These are phyloP conservation scores for Microcyclospora pomicola DNA, from an alignment of 2,329 filamentous ascomycete species.

Conservation along the genomic window DNA sequence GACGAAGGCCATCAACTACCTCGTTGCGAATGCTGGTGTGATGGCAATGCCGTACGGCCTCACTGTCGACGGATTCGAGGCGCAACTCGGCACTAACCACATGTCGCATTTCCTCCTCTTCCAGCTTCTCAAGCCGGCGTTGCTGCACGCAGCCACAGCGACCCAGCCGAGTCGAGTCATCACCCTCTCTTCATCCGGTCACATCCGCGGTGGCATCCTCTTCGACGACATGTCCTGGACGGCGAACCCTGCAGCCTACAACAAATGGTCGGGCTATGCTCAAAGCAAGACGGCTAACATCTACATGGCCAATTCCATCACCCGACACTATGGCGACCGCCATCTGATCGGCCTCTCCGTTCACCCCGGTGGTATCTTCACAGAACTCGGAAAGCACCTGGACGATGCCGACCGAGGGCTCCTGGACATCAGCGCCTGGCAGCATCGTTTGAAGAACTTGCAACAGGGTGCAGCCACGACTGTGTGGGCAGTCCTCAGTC, in stretches of 20 bases:
- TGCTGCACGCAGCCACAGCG: constrained; percentile 25
- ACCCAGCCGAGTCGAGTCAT: constrained; percentile 32
- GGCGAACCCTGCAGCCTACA: constrained; percentile 4
- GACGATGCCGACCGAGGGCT: constrained; percentile 2
- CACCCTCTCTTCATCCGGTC: constrained; percentile 20
- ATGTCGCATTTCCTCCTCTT: constrained; percentile 42
- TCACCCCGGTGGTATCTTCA: constrained; percentile 33
- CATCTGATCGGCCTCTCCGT: constrained; percentile 33
- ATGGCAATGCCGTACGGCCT: constrained; percentile 15
- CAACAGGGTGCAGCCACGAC: constrained; percentile 38
- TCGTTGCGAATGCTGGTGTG: constrained; percentile 10
- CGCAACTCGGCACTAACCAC: constrained; percentile 41
- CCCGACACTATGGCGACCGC: constrained; percentile 32
- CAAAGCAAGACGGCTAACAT: constrained; percentile 41
- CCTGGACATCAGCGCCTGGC: neutral
- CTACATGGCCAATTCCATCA: constrained; percentile 38
- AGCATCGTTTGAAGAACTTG: constrained; percentile 6
- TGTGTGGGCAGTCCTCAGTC: constrained; percentile 31
- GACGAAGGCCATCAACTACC: constrained; percentile 24
- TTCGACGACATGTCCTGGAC: constrained; percentile 3
- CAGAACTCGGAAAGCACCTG: constrained; percentile 6
- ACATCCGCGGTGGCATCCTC: constrained; percentile 8
- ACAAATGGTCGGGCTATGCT: constrained; percentile 27
- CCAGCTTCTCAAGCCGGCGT: constrained; percentile 33
- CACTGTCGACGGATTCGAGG: constrained; percentile 36